Percentiles rank a stretch among this genome's conserved stretches.
phyloP scores from a whole-genome alignment of 2,329 filamentous ascomycete species.

The Incumbomyces lentus region DNA sequence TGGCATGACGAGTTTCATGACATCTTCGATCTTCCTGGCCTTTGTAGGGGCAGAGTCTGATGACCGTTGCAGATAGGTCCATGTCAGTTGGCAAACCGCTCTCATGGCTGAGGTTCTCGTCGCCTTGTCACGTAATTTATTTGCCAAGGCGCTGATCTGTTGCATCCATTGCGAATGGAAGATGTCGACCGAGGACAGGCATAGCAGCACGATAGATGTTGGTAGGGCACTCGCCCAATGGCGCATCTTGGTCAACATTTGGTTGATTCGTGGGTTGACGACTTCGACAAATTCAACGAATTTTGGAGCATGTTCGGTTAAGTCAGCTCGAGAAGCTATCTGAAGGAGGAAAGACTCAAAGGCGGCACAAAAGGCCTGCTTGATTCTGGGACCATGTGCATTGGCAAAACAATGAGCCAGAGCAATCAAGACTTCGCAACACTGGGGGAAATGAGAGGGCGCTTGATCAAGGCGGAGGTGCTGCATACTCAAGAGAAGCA shows the following conservation, averaged over 20 bases:
- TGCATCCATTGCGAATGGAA: constrained; percentile 83
- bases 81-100: constrained; percentile 78
- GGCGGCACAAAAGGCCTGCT: constrained; percentile 88
- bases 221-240: constrained; percentile 89
- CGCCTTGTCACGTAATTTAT: constrained; percentile 72
- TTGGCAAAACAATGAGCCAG: constrained; percentile 73
- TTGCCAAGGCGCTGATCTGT: constrained; percentile 64
- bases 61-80: constrained; percentile 86
- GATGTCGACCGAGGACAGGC: constrained; percentile 72
- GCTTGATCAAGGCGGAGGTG: constrained; percentile 68
- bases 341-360: constrained; percentile 78
- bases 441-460: constrained; percentile 44
- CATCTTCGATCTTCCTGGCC: constrained; percentile 75
- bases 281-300: constrained; percentile 79
- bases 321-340: constrained; percentile 69
- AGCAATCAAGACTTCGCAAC: constrained; percentile 73
- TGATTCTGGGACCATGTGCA: constrained; percentile 79
- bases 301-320: constrained; percentile 66
- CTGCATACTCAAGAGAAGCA: constrained; percentile 85
- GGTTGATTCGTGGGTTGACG: constrained; percentile 65
- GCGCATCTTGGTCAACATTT: constrained; percentile 82
- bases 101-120: constrained; percentile 73
- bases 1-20: constrained; percentile 74
- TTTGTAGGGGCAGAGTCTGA: constrained; percentile 59
- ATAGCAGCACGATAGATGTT: constrained; percentile 74